Evolutionary conservation across 208 protist genomes (phyloP), one percentile per base, ranked within the genome.

Genomic region (Acanthamoeba triangularis): DNA sequence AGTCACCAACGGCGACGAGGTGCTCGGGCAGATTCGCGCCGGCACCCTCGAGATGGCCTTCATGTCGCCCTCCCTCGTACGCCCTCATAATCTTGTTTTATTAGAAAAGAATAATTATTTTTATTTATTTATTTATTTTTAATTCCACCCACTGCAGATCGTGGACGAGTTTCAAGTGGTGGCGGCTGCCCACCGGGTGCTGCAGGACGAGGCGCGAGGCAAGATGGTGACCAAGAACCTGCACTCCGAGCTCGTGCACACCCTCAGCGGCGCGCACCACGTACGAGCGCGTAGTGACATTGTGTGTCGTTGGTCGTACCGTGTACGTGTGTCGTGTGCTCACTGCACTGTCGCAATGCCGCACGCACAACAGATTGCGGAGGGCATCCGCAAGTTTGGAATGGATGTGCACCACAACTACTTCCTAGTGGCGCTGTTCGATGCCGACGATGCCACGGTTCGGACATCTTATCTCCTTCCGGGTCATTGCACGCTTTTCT

Each of bases 121-220:
- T 16, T 28, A 30, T 16, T 16, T 41, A 28, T 33, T 18, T 33
- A 76, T 59, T n/a, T n/a, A n/a, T n/a, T n/a, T n/a, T n/a, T n/a
- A n/a, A n/a, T n/a, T n/a, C n/a, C n/a, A n/a, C n/a, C n/a, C 47
- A 25, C n/a, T 10, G n/a, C 67, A 94, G 90, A 37, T 94, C 10
- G 59, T 76, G 35, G 90, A 94, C 67, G 90, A 94, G 47, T 94
- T 94, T 35, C 90, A 94, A 30, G 37, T 94, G 25, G 25, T 82
- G 41, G 90, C 54, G 4, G 90, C 90, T 13, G 90, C 90, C 13
- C 41, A 94, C 14, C 90, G 90, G 11, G 90, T 28, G 25, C 65
- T 94, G 37, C 59, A 84, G 25, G 41, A 65, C 4, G 23, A 82
- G 35, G 23, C 18, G 30, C 16, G 37, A 18, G 90, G 90, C 13